Evolutionary conservation across 148 eudicot species (phyloP).

Genomic region (Heliosperma pusillum): DNA sequence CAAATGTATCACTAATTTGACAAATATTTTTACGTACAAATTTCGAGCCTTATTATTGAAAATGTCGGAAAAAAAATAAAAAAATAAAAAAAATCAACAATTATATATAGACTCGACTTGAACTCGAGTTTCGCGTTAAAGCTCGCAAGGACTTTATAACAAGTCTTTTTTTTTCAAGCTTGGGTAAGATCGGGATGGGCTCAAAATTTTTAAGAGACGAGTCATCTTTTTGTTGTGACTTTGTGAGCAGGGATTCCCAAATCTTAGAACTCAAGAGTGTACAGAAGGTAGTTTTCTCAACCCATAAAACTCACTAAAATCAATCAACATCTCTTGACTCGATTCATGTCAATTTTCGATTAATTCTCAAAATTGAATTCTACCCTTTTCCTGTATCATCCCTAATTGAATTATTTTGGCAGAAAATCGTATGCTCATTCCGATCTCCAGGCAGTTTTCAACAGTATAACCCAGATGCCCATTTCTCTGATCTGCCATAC

Average conservation of each 20-base stretch:
- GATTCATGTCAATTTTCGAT: not conserved
- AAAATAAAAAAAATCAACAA: no score
- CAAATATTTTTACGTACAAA: no score
- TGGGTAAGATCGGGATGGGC: no score
- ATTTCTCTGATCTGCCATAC: conserved; percentile 3
- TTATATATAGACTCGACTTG: no score
- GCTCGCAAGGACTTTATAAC: no score
- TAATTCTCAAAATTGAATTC: not conserved
- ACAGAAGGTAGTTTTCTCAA: not conserved
- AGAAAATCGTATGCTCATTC: not conserved
- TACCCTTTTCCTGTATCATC: not conserved
- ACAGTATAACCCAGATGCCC: conserved; percentile 9
- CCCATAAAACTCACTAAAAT: not conserved
- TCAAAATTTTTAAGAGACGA: no score
- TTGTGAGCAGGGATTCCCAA: not conserved
- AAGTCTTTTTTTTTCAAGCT: no score
- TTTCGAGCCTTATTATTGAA: no score
- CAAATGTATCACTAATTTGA: no score
- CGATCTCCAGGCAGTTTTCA: not conserved
- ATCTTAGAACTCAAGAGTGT: not conserved
- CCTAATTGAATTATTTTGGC: not conserved
- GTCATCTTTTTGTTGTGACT: no score
- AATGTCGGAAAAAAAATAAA: no score
- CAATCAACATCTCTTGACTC: not conserved
- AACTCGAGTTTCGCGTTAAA: no score